phyloP scores from a whole-genome alignment of 805 yeast genomes.

The Candida maesae region DNA sequence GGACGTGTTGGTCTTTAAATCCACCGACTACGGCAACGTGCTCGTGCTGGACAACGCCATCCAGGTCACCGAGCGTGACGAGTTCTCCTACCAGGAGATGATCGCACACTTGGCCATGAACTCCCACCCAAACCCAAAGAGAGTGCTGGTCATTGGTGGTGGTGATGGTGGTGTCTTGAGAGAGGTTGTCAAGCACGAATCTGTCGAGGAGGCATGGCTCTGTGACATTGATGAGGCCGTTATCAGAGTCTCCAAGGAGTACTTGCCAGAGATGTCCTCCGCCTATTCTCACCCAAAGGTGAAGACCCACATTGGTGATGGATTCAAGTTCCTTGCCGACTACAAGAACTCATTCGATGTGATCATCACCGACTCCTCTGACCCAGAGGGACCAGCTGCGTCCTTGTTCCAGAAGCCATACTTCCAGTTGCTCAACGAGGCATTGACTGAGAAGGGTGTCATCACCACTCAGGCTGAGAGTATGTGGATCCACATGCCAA shows the following conservation, averaged over 20 bases:
- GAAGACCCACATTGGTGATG: slow-evolving; percentile 89
- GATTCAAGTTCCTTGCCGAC: slow-evolving; percentile 90
- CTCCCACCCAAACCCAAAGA: slow-evolving; percentile 93
- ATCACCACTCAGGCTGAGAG: slow-evolving; percentile 93
- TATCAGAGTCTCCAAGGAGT: slow-evolving; percentile 79
- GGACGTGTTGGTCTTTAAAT: slow-evolving; percentile 89
- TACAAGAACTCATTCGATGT: slow-evolving; percentile 87
- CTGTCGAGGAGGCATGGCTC: slow-evolving; percentile 83
- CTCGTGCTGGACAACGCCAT: slow-evolving; percentile 92
- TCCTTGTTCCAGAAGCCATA: slow-evolving; percentile 88
- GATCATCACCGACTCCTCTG: slow-evolving; percentile 94
- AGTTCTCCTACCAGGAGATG: slow-evolving; percentile 98
- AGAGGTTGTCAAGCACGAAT: slow-evolving; percentile 85
- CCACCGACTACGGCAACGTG: slow-evolving; percentile 92
- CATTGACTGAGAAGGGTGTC: slow-evolving; percentile 92
- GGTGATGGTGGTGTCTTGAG: slow-evolving; percentile 99
- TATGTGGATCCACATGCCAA: slow-evolving; percentile 86
- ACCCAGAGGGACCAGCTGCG: slow-evolving; percentile 98
- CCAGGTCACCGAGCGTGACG: slow-evolving; percentile 96
- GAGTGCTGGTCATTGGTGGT: slow-evolving; percentile 93
- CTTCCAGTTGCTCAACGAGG: slow-evolving; percentile 76
- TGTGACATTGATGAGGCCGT: slow-evolving; percentile 97
- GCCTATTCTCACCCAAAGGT: slow-evolving; percentile 87
- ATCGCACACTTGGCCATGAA: slow-evolving; percentile 89
- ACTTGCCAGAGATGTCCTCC: slow-evolving; percentile 81